Percentiles rank a stretch among this genome's conserved stretches.
These are phyloP conservation scores for Pseudozyma hubeiensis DNA, from an alignment of 1,284 basidiomycete genomes.

Conservation along the genomic window DNA sequence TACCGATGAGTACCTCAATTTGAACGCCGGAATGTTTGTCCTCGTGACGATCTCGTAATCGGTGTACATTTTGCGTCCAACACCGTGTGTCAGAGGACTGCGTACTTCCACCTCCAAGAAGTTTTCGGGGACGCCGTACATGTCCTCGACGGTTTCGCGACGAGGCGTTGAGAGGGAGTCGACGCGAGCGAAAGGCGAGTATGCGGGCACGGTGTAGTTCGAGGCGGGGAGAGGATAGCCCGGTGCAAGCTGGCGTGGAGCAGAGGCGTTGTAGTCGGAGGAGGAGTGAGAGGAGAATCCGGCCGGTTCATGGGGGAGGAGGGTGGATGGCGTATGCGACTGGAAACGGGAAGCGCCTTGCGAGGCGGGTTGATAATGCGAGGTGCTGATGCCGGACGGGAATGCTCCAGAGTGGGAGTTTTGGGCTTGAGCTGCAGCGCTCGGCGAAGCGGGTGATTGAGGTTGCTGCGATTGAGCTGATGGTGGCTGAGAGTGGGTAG, in stretches of 20 bases:
- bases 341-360: conserved; percentile 36
- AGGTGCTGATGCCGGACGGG: conserved; percentile 26
- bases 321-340: conserved; percentile 49
- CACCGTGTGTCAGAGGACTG: conserved; percentile 91
- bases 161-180: conserved; percentile 55
- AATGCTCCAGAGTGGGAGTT: conserved; percentile 13
- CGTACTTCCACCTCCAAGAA: conserved; percentile 98
- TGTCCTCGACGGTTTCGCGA: conserved; percentile 79
- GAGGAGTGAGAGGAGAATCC: conserved; percentile 17
- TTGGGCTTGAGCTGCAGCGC: conserved; percentile 3
- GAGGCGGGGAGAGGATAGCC: conserved; percentile 54
- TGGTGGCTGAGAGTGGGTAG: conserved; percentile 3
- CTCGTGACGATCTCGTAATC: conserved; percentile 98
- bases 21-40: conserved; percentile 99
- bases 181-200: conserved; percentile 67
- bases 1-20: conserved; percentile 91
- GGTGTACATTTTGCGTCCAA: conserved; percentile 91
- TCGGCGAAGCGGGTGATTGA: conserved; percentile 2
- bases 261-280: conserved; percentile 11
- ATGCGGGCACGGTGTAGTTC: conserved; percentile 53
- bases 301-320: conserved; percentile 41
- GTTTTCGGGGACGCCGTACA: conserved; percentile 89
- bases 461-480: conserved; percentile 11
- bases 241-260: conserved; percentile 43
- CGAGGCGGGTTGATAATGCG: conserved; percentile 3